A percentile compares a stretch with the other conserved stretches of the same genome.
phyloP scores from a whole-genome alignment of 768 basidiomycete species.

The Tubosaeta sp. region DNA sequence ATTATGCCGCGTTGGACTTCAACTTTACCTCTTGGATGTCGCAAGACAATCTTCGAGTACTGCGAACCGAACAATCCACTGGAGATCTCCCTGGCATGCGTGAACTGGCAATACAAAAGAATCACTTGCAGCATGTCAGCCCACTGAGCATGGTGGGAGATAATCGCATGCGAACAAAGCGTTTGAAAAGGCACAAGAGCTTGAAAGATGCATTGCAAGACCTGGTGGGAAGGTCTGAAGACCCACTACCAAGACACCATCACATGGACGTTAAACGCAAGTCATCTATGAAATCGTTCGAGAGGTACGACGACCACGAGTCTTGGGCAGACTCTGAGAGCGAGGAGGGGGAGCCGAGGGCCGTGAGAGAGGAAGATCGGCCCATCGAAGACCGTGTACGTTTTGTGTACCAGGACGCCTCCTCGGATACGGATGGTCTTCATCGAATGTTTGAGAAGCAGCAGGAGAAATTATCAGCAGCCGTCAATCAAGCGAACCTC shows the following conservation, averaged over 20 bases:
- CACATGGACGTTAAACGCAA: slow-evolving; percentile 28
- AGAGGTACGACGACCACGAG: slow-evolving; percentile 42
- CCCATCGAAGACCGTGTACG: slow-evolving; percentile 72
- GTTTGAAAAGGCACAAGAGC: slow-evolving; percentile 50
- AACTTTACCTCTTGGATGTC: slow-evolving; percentile 99
- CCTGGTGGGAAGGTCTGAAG: slow-evolving; percentile 39
- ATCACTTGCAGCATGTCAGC: slow-evolving; percentile 84
- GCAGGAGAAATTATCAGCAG: slow-evolving; percentile 50
- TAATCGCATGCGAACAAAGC: slow-evolving; percentile 34
- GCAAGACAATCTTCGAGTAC: slow-evolving; percentile 72
- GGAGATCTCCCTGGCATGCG: slow-evolving; percentile 71
- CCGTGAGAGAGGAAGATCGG: slow-evolving; percentile 64
- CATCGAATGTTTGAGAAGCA: slow-evolving; percentile 37
- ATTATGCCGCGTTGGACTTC: slow-evolving; percentile 92
- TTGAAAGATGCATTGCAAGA: slow-evolving; percentile 59
- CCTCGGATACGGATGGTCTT: slow-evolving; percentile 12
- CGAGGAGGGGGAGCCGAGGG: slow-evolving; percentile 42
- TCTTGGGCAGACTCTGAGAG: slow-evolving; percentile 52
- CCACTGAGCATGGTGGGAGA: slow-evolving; percentile 91
- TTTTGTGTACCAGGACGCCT: slow-evolving; percentile 40
- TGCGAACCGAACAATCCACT: slow-evolving; percentile 85
- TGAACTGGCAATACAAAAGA: slow-evolving; percentile 72
- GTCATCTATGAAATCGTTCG: slow-evolving; percentile 25
- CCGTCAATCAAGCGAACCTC: slow-evolving; percentile 47
- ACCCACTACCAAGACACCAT: slow-evolving; percentile 10